Percentiles rank a stretch among this genome's conserved stretches.
Conservation (phyloP, 305 asterid genomes). For the Solanum hybrid region DNA sequence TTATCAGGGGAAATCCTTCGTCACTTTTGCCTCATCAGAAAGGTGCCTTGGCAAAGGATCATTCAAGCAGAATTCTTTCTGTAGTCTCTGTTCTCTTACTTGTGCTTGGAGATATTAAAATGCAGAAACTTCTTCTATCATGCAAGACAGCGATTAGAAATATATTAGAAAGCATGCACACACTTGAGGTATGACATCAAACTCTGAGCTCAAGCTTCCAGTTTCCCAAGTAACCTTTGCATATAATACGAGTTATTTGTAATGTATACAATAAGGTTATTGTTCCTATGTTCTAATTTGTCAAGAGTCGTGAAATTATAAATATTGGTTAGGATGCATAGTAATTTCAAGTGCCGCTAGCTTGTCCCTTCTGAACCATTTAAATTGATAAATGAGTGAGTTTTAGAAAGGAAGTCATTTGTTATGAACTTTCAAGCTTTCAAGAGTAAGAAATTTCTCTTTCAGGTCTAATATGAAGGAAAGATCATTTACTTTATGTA, state of each 20-base stretch:
- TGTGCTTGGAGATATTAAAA: slow-evolving; percentile 47
- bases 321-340: background rate
- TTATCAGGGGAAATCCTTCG: slow-evolving; percentile 34
- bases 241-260: background rate
- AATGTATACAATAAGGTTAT: background rate
- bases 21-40: slow-evolving; percentile 14
- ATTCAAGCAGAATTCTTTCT: slow-evolving; percentile 24
- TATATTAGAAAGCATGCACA: slow-evolving; percentile 29
- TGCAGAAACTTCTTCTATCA: slow-evolving; percentile 33
- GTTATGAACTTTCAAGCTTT: background rate
- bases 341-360: background rate
- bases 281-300: background rate
- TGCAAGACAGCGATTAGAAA: slow-evolving; percentile 33
- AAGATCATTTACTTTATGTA: background rate
- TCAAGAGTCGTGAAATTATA: background rate
- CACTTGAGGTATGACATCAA: slow-evolving; percentile 39
- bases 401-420: background rate
- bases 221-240: background rate
- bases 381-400: background rate
- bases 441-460: background rate
- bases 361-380: background rate
- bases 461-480: background rate
- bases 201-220: background rate
- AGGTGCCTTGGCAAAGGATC: slow-evolving; percentile 17
- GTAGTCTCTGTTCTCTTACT: slow-evolving; percentile 38